Percentiles rank a stretch among this genome's conserved stretches.
These are phyloP conservation scores for Tetracentron sinense DNA, from an alignment of 164 flowering plant genomes.

Conservation along the genomic window DNA sequence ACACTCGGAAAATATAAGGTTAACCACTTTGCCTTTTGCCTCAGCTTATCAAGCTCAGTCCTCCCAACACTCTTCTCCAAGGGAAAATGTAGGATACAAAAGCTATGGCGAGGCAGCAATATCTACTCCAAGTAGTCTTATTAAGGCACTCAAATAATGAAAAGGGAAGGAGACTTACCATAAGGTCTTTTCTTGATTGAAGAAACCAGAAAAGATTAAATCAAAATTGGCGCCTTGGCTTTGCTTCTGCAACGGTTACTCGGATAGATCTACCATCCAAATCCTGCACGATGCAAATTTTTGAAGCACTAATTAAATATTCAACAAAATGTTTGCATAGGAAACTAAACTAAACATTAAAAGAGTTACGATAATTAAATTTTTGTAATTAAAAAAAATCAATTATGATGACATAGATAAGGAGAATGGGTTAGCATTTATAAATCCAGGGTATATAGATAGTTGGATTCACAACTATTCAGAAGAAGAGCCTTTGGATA, in stretches of 20 bases:
- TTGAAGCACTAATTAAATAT: background rate
- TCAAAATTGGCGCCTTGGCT: constrained; percentile 71
- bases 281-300: constrained; percentile 45
- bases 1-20: too few relatives aligned
- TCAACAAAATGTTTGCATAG: background rate
- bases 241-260: constrained; percentile 74
- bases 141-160: background rate
- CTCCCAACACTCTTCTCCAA: too few relatives aligned
- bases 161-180: constrained; percentile 17
- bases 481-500: too few relatives aligned
- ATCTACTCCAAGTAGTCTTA: background rate
- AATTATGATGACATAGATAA: too few relatives aligned
- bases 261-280: constrained; percentile 74
- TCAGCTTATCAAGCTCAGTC: too few relatives aligned
- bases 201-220: background rate
- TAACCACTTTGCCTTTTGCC: too few relatives aligned
- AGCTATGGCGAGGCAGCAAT: background rate
- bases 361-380: background rate
- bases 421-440: too few relatives aligned
- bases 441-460: too few relatives aligned
- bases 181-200: constrained; percentile 2
- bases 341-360: background rate
- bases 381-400: too few relatives aligned
- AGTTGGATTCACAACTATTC: too few relatives aligned
- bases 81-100: background rate